phyloP scores from a whole-genome alignment of 2,329 filamentous ascomycete genomes.

The Venturia pyrina region DNA sequence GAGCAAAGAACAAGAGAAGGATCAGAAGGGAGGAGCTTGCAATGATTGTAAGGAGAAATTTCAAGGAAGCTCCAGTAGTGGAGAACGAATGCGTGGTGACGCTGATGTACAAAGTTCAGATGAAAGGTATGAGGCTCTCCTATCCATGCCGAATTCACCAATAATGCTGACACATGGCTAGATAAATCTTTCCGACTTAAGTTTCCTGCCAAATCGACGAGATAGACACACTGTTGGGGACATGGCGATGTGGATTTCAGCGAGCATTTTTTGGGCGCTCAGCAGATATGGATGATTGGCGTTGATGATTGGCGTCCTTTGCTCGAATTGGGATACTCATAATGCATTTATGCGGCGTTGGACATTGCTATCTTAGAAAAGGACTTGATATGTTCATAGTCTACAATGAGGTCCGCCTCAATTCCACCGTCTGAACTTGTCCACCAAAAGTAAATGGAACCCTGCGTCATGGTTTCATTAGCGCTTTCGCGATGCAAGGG shows the following conservation, averaged over 20 bases:
- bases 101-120: conserved; percentile 61
- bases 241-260: not conserved
- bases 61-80: conserved; percentile 67
- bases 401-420: no score
- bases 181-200: conserved; percentile 11
- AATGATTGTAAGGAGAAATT: conserved; percentile 66
- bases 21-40: conserved; percentile 66
- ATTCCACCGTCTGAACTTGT: not conserved
- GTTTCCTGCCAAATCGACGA: conserved; percentile 9
- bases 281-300: not conserved
- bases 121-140: conserved; percentile 37
- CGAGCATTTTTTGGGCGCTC: not conserved
- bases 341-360: not conserved
- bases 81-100: conserved; percentile 79
- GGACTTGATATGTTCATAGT: no score
- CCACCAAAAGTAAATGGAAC: not conserved
- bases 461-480: not conserved
- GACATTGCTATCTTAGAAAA: not conserved
- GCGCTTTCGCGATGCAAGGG: not conserved
- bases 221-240: not conserved
- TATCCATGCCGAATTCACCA: not conserved
- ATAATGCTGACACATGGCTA: conserved; percentile 1
- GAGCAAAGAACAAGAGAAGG: conserved; percentile 52
- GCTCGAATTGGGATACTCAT: not conserved
- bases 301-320: not conserved